Evolutionary conservation across 2,329 filamentous ascomycete species (phyloP), one percentile per base, ranked within the genome.

Genomic region (Clonostachys solani): DNA sequence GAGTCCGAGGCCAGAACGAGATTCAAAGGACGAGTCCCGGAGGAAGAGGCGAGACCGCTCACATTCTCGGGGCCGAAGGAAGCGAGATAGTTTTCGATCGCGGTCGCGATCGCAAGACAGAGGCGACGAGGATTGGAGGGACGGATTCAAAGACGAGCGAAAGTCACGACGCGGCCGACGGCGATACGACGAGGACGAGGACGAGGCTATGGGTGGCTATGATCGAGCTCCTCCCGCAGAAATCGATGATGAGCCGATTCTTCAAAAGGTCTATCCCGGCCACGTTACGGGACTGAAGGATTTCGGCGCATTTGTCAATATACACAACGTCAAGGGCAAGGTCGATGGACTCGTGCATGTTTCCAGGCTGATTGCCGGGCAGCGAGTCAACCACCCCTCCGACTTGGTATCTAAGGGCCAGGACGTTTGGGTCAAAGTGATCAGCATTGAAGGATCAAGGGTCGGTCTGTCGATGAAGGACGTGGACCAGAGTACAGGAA

Each of bases 381-480:
- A 86, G 46, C 84, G 94, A 42, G 88, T 99, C 40, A 94, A 92
- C 53, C 89, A 97, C 62, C 94, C 94, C 0, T 91, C 89, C 0
- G 94, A 99, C 61, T 71, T 99, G 2, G 77, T 99, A 5, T 80
- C 86, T 4, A 79, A 81, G 50, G 89, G 87, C 6, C 92, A 97
- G 62, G 72, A 81, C 2, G 90, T 99, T 46, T 95, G 94, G 64
- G 89, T 97, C 57, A 99, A 99, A 65, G 86, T 99, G 19, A 75
- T 87, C 58, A 96, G 88, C 60, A 84, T 96, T 46, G 88, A 97
- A 60, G 86, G 87, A 5, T 82, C 75, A 46, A 80, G 89, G 29
- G 85, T 97, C 57, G 92, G 91, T 0, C 71, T 99, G 6, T 96
- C 92, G 0, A 96, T 99, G 92, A 96, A 96, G 61, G 92, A 96